Conservation (phyloP, 352 stramenopile species). For the Globisporangium nodosum region DNA sequence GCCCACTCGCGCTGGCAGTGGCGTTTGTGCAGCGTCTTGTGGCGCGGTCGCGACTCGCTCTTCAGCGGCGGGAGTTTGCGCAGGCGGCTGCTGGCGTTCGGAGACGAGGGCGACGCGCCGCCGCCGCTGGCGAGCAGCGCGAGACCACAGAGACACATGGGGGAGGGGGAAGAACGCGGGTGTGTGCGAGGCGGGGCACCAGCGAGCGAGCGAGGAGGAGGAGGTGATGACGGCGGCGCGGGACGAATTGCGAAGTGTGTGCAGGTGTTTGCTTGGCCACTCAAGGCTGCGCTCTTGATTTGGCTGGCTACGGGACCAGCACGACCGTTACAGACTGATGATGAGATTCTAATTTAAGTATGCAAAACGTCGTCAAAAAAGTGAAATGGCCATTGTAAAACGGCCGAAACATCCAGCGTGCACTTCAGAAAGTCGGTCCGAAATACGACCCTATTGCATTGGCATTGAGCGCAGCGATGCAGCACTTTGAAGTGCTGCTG, state of each 20-base stretch:
- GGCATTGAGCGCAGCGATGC: too few relatives aligned
- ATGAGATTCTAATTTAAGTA: too few relatives aligned
- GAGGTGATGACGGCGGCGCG: not conserved
- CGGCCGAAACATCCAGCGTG: too few relatives aligned
- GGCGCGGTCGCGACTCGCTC: constrained; percentile 21
- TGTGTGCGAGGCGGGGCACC: not conserved
- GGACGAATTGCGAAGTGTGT: constrained; percentile 2
- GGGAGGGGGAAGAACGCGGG: not conserved
- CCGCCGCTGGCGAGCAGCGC: constrained; percentile 12
- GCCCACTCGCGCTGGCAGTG: constrained; percentile 51
- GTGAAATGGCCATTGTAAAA: too few relatives aligned
- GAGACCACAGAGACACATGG: constrained; percentile 36
- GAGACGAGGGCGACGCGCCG: constrained; percentile 10
- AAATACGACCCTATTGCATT: too few relatives aligned
- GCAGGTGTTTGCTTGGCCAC: not conserved
- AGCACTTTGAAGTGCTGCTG: too few relatives aligned
- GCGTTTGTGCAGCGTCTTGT: constrained; percentile 22
- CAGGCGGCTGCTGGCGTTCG: constrained; percentile 11
- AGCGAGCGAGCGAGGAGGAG: not conserved
- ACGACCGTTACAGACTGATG: too few relatives aligned
- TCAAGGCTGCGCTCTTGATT: too few relatives aligned
- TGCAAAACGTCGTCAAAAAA: too few relatives aligned
- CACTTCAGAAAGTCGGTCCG: too few relatives aligned
- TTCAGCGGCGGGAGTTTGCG: constrained; percentile 29
- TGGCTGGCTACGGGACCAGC: too few relatives aligned